Base-by-base conservation (phyloP, 345 rosid species). In the Aquilaria yunnanensis region DNA sequence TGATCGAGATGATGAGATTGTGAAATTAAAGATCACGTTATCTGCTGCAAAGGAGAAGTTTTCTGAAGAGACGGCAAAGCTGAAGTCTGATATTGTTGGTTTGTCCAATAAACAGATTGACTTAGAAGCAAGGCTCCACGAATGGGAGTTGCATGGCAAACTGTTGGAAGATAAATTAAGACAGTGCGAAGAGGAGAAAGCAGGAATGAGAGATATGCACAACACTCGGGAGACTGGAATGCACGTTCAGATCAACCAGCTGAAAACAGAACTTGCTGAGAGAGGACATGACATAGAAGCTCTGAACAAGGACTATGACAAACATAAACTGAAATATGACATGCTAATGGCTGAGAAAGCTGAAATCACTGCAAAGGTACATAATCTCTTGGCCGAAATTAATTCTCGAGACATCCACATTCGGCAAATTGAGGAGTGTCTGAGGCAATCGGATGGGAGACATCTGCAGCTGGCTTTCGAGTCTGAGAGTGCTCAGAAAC, bases 311-410 rank as follows among this genome's bases (percentile, higher is more conserved):
- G 67, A 57, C 56, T 61, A 84, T 11, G 85, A 74, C 51, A 51
- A 30, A 9, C 57, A 75, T 45, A 72, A 84, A 63, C 63, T 78
- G 66, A 74, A 68, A 5, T 70, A 70, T 37, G 84, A 82, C 63
- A 77, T 60, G 77, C 71, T 84, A 4, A 63, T 65, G 77, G 79
- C 80, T 9, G 88, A 86, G 71, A 88, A 67, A 73, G 90, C 84
- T 48, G 79, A 61, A 66, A 33, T 75, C 30, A 73, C 9, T 60
- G 85, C 75, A 0, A 66, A 79, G 71, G 62, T 79, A 41, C 62
- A 74, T 47, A 63, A 59, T 9, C 75, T 85, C n/a, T 63, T 64
- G 54, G 84, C 82, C n/a, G 85, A 79, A 58, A 54, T 74, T 62
- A 72, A 72, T 59, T 65, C 75, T 60, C 73, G 69, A 69, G 80